Evolutionary conservation across 495 filamentous ascomycete species (phyloP).

Genomic region (Jackrogersella multiformis): DNA sequence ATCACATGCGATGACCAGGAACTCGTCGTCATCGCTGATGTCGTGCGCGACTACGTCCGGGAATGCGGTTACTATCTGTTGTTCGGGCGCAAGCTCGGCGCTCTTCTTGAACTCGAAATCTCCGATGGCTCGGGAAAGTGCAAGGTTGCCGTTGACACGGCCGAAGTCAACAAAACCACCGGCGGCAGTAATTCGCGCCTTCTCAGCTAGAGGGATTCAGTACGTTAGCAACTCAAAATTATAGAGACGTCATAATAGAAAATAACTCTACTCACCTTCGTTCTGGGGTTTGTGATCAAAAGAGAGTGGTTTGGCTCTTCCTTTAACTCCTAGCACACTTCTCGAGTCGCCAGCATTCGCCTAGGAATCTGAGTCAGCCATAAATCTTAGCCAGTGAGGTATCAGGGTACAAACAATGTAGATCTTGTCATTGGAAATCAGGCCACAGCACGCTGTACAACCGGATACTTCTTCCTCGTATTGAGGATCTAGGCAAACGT

Average conservation of each 20-base stretch:
- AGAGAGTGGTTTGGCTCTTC: conserved; percentile 93
- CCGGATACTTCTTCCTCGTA: conserved; percentile 98
- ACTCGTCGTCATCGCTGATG: conserved; percentile 92
- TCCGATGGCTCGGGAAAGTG: conserved; percentile 96
- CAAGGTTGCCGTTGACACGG: conserved; percentile 96
- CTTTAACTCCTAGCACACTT: conserved; percentile 93
- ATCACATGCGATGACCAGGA: conserved; percentile 95
- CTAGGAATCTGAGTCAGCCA: conserved; percentile 58
- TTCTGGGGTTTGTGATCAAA: conserved; percentile 99
- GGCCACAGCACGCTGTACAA: conserved; percentile 90
- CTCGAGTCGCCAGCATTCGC: conserved; percentile 97
- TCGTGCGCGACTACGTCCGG: conserved; percentile 93
- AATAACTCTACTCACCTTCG: conserved; percentile 69
- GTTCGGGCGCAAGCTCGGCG: conserved; percentile 91
- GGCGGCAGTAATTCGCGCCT: conserved; percentile 92
- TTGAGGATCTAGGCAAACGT: conserved; percentile 75
- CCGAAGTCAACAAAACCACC: conserved; percentile 99
- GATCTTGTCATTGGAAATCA: conserved; percentile 90
- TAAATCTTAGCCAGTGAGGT: not conserved
- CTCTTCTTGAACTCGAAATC: conserved; percentile 99
- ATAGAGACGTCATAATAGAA: not conserved
- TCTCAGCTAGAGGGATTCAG: conserved; percentile 74
- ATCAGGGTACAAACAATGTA: conserved; percentile 74
- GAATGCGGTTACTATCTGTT: conserved; percentile 97
- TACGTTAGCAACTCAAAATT: conserved; percentile 11